A percentile compares a stretch with the other conserved stretches of the same genome.
These are phyloP conservation scores for Myxozyma nipponensis DNA, from an alignment of 805 yeast species.

Conservation along the genomic window DNA sequence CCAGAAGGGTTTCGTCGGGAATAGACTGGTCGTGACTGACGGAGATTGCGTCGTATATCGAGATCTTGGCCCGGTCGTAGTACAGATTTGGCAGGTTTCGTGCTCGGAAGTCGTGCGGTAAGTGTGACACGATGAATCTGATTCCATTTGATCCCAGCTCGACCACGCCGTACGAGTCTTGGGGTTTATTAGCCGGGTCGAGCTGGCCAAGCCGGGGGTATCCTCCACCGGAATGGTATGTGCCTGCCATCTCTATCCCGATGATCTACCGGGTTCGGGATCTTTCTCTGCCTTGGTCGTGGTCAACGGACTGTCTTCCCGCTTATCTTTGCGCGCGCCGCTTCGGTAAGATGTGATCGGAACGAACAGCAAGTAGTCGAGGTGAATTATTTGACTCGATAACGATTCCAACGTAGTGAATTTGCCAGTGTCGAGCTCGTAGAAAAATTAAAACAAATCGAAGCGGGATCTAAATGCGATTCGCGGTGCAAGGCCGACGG, in stretches of 20 bases:
- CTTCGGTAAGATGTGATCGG: no score
- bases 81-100: slow-evolving; percentile 74
- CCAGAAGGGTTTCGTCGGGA: slow-evolving; percentile 48
- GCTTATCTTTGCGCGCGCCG: no score
- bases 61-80: slow-evolving; percentile 68
- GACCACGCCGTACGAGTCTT: slow-evolving; percentile 49
- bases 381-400: no score
- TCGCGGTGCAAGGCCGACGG: not conserved
- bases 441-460: not conserved
- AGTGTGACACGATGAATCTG: slow-evolving; percentile 66
- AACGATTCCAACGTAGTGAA: no score
- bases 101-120: slow-evolving; percentile 59
- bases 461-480: not conserved
- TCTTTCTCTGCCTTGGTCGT: no score
- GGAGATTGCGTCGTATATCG: slow-evolving; percentile 52
- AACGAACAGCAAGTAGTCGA: no score
- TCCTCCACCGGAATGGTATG: no score
- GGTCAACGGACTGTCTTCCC: no score
- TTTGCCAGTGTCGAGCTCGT: no score
- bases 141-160: slow-evolving; percentile 78
- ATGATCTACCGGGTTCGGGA: no score
- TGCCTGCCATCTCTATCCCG: no score
- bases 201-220: no score
- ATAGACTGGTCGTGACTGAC: slow-evolving; percentile 22
- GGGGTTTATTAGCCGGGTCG: not conserved